Conservation (phyloP, 2,329 filamentous ascomycete species). For the Zymoseptoria tritici region DNA sequence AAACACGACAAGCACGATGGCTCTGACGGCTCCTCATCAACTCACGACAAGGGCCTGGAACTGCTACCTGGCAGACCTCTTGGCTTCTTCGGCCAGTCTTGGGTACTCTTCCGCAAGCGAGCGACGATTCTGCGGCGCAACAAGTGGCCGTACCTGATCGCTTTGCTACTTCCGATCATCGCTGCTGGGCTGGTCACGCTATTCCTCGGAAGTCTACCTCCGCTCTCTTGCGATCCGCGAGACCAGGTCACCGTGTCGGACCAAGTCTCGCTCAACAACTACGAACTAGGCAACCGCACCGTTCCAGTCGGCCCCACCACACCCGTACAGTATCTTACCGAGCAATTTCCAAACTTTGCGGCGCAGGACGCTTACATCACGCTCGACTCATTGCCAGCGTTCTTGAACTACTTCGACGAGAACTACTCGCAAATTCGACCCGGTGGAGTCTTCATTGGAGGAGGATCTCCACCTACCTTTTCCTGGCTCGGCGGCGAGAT, state of each 20-base stretch:
- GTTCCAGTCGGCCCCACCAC: conserved; percentile 38
- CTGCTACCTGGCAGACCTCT: conserved; percentile 64
- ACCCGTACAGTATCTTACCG: conserved; percentile 25
- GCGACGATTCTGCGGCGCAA: conserved; percentile 70
- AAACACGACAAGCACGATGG: conserved; percentile 13
- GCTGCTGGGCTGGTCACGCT: conserved; percentile 72
- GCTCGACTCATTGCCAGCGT: conserved; percentile 59
- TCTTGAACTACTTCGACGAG: conserved; percentile 56
- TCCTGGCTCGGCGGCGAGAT: conserved; percentile 54
- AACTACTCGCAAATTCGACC: conserved; percentile 64
- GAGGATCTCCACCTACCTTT: conserved; percentile 58
- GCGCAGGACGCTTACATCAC: conserved; percentile 34
- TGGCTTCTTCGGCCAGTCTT: conserved; percentile 60
- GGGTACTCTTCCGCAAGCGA: conserved; percentile 71
- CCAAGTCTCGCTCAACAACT: conserved; percentile 16
- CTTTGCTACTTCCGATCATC: conserved; percentile 69
- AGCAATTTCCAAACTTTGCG: conserved; percentile 20
- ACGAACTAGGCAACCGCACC: conserved; percentile 13
- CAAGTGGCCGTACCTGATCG: conserved; percentile 66
- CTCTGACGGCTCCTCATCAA: conserved; percentile 1
- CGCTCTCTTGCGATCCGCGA: conserved; percentile 41
- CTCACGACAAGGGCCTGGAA: conserved; percentile 26
- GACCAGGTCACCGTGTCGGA: conserved; percentile 20
- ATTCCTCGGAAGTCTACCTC: conserved; percentile 56
- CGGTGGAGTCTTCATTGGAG: conserved; percentile 61